Conservation (phyloP, 106 monocot species). For the Agapanthus africanus region DNA sequence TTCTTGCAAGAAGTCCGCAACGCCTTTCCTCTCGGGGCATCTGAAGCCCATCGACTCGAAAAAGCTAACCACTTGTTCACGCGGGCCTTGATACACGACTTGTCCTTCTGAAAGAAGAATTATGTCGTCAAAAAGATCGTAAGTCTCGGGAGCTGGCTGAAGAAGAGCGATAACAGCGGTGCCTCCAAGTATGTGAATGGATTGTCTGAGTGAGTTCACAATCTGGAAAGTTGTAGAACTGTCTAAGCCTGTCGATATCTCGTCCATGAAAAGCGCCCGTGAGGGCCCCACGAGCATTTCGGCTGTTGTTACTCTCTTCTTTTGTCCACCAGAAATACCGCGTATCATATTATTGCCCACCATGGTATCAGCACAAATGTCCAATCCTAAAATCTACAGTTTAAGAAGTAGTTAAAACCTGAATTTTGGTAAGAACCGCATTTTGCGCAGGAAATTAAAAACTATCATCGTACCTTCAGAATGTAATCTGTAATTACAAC, state of each 20-base stretch:
- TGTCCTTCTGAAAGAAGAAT: slow-evolving; percentile 27
- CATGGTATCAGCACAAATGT: slow-evolving; percentile 30
- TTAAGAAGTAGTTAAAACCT: too few relatives aligned
- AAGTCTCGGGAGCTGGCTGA: slow-evolving; percentile 22
- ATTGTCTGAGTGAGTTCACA: slow-evolving; percentile 23
- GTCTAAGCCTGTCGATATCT: slow-evolving; percentile 26
- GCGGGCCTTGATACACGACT: slow-evolving; percentile 22
- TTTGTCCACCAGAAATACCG: slow-evolving; percentile 30
- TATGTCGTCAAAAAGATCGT: slow-evolving; percentile 26
- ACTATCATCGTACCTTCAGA: slow-evolving; percentile 37
- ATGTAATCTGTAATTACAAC: slow-evolving; percentile 62
- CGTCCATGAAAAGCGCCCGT: slow-evolving; percentile 25
- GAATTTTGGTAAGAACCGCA: not conserved
- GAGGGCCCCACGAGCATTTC: slow-evolving; percentile 32
- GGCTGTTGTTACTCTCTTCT: slow-evolving; percentile 31
- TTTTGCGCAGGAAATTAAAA: not conserved
- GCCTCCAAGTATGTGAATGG: slow-evolving; percentile 15
- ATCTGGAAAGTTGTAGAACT: slow-evolving; percentile 30
- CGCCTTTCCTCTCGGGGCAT: slow-evolving; percentile 28
- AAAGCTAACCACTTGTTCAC: slow-evolving; percentile 13
- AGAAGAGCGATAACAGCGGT: slow-evolving; percentile 21
- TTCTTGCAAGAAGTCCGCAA: slow-evolving; percentile 30
- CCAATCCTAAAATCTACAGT: slow-evolving; percentile 29
- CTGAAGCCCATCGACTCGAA: slow-evolving; percentile 30
- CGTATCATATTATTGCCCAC: slow-evolving; percentile 27